These are phyloP conservation scores for Discostella stelligeroides DNA, from an alignment of 108 stramenopile species.

Conservation along the genomic window DNA sequence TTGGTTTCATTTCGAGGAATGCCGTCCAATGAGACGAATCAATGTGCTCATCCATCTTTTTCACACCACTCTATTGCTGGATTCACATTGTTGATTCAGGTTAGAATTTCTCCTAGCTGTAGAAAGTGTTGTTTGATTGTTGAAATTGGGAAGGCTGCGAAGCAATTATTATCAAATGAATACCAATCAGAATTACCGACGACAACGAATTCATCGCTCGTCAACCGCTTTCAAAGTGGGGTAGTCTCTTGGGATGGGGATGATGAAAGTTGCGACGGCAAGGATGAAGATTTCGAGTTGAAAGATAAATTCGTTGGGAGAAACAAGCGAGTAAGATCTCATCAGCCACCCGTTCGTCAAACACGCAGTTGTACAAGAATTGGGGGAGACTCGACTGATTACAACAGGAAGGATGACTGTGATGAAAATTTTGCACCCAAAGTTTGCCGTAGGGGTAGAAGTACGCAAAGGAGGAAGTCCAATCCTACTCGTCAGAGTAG, in stretches of 20 bases:
- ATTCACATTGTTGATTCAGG: slow-evolving; percentile 20
- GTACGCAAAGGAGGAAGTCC: too few relatives aligned
- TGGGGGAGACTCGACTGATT: background rate
- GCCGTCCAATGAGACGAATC: background rate
- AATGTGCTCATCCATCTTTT: slow-evolving; percentile 28
- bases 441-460: too few relatives aligned
- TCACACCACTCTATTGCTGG: slow-evolving; percentile 20
- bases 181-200: too few relatives aligned
- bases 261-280: slow-evolving; percentile 4
- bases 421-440: too few relatives aligned
- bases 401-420: too few relatives aligned
- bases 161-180: background rate
- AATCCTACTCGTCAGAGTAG: background rate
- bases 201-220: too few relatives aligned
- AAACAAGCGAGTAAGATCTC: slow-evolving; percentile 1
- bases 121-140: slow-evolving; percentile 30
- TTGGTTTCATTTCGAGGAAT: background rate
- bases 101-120: slow-evolving; percentile 36
- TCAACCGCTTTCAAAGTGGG: too few relatives aligned
- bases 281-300: slow-evolving; percentile 1
- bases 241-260: slow-evolving; percentile 4
- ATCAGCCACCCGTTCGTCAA: background rate
- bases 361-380: background rate
- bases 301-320: slow-evolving; percentile 2
- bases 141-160: slow-evolving; percentile 7